A percentile compares a stretch with the other conserved stretches of the same genome.
Evolutionary conservation across 2,329 filamentous ascomycete species (phyloP).

Genomic region (Rhynchosporium graminicola): DNA sequence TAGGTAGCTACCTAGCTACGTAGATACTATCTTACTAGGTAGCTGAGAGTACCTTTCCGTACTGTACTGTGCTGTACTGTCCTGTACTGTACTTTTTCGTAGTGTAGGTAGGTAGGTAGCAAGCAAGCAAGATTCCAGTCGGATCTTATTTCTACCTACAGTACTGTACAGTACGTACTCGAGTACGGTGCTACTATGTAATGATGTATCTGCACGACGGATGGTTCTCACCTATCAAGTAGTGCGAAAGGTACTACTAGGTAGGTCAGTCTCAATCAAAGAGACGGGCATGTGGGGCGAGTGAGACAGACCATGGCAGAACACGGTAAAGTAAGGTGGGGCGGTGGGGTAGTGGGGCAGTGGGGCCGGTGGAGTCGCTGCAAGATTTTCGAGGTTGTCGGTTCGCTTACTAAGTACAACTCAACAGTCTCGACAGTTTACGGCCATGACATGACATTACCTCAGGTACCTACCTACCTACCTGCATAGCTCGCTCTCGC

Average conservation of each 20-base stretch:
- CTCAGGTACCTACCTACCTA: too few species aligned
- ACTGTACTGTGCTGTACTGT: too few species aligned
- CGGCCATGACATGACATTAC: background rate
- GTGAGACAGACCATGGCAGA: background rate
- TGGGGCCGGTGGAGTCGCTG: background rate
- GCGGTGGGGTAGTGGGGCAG: background rate
- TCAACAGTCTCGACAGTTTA: background rate
- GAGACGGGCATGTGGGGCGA: background rate
- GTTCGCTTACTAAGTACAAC: background rate
- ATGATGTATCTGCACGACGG: constrained; percentile 1
- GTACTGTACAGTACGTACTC: too few species aligned
- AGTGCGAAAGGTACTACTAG: too few species aligned
- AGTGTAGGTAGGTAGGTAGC: too few species aligned
- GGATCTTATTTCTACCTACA: too few species aligned
- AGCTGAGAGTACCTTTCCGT: too few species aligned
- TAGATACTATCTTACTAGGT: too few species aligned
- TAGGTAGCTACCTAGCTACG: background rate
- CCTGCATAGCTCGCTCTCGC: too few species aligned
- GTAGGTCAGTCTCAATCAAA: background rate
- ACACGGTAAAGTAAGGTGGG: background rate
- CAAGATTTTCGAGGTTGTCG: constrained; percentile 9
- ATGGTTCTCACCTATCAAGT: background rate
- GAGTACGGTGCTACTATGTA: background rate
- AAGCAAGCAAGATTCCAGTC: too few species aligned
- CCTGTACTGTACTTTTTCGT: too few species aligned